Conservation (phyloP, 768 basidiomycete genomes). For the Pleurotus djamor region DNA sequence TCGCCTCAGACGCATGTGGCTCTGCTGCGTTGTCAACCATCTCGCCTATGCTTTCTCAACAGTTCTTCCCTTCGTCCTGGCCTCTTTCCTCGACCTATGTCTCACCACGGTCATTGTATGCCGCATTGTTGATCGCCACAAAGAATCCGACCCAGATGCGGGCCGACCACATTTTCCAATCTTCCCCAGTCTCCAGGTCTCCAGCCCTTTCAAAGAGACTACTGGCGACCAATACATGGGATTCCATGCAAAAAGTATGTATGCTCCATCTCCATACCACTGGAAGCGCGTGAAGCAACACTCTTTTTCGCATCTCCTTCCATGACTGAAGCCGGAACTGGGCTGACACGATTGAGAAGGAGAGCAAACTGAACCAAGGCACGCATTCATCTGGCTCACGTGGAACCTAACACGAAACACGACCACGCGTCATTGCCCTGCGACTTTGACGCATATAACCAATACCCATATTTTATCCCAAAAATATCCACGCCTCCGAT, state of each 20-base stretch:
- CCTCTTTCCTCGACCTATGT: neutral
- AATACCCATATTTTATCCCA: neutral
- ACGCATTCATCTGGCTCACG: slow-evolving; percentile 1
- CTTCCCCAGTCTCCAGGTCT: neutral
- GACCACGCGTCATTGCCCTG: slow-evolving; percentile 2
- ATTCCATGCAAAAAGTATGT: neutral
- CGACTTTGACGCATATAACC: neutral
- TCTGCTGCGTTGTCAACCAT: neutral
- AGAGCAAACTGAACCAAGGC: neutral
- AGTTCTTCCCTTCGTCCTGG: neutral
- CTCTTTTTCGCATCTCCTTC: neutral
- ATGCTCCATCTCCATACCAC: neutral
- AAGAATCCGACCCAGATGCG: slow-evolving; percentile 5
- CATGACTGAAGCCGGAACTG: neutral
- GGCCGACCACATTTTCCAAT: neutral
- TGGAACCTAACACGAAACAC: slow-evolving; percentile 6
- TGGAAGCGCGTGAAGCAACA: neutral
- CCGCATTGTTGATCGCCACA: slow-evolving; percentile 13
- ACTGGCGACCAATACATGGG: neutral
- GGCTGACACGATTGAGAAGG: neutral
- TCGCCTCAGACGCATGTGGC: neutral
- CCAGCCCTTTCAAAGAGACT: neutral
- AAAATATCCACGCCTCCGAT: neutral
- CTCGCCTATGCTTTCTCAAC: neutral
- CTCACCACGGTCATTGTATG: slow-evolving; percentile 20